Evolutionary conservation across 129 eudicot genomes (phyloP).

Genomic region (Tagetes erecta): DNA sequence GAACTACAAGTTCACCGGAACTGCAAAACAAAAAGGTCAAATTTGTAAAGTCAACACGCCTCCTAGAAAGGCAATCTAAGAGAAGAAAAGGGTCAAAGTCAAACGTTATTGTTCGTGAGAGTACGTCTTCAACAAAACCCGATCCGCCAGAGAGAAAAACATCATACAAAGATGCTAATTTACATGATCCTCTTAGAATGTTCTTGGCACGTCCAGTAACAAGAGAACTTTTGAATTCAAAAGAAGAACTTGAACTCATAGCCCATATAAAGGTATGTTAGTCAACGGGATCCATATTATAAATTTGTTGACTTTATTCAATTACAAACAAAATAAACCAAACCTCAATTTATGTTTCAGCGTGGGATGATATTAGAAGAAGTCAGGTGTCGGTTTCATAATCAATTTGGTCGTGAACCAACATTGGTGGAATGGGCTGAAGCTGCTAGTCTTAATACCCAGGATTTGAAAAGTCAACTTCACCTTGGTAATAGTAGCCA

Average conservation of each 20-base stretch:
- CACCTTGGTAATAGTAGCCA: slow-evolving; percentile 64
- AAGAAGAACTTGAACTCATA: slow-evolving; percentile 73
- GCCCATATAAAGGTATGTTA: slow-evolving; percentile 66
- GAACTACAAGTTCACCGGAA: slow-evolving; percentile 35
- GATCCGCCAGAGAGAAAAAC: slow-evolving; percentile 32
- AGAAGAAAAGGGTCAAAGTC: slow-evolving; percentile 60
- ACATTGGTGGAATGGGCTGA: slow-evolving; percentile 89
- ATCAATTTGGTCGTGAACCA: slow-evolving; percentile 78
- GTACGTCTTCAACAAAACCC: slow-evolving; percentile 30
- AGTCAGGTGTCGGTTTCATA: slow-evolving; percentile 53
- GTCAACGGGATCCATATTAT: background rate
- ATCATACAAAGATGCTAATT: slow-evolving; percentile 43
- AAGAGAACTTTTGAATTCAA: slow-evolving; percentile 62
- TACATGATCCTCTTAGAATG: slow-evolving; percentile 65
- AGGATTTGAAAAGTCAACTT: slow-evolving; percentile 50
- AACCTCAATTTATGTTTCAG: slow-evolving; percentile 36
- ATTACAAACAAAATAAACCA: slow-evolving; percentile 10
- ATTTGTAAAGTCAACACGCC: slow-evolving; percentile 84
- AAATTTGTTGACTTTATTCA: no score
- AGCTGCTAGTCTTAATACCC: slow-evolving; percentile 58
- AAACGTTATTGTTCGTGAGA: slow-evolving; percentile 44
- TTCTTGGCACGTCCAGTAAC: slow-evolving; percentile 72
- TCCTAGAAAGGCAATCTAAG: slow-evolving; percentile 65
- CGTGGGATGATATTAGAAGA: slow-evolving; percentile 57
- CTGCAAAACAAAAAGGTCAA: slow-evolving; percentile 42